phyloP scores from a whole-genome alignment of 805 yeast species.

The Scheffersomyces lignosus region DNA sequence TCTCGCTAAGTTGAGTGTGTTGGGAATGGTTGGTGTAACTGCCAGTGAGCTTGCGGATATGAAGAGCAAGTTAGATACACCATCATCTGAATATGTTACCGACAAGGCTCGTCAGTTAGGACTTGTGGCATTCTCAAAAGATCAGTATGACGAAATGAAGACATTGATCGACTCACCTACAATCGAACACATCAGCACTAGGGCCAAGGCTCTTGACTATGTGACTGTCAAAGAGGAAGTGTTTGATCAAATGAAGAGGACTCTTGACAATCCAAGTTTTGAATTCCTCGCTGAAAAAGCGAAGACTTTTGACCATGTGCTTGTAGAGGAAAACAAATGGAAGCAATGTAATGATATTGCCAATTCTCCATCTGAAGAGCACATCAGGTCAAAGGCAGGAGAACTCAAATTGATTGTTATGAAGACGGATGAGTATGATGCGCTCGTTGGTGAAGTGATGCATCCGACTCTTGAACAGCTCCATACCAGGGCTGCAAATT shows the following conservation, averaged over 20 bases:
- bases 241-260: constrained; percentile 10
- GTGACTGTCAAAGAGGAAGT: constrained; percentile 7
- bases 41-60: constrained; percentile 11
- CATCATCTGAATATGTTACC: constrained; percentile 29
- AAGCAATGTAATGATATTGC: not conserved
- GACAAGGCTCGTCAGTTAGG: constrained; percentile 30
- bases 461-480: constrained; percentile 6
- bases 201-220: constrained; percentile 7
- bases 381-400: constrained; percentile 9
- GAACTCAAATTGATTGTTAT: constrained; percentile 12
- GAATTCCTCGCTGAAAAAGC: constrained; percentile 10
- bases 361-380: constrained; percentile 12
- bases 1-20: not conserved
- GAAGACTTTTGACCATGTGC: constrained; percentile 14
- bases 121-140: constrained; percentile 8
- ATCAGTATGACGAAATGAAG: constrained; percentile 11
- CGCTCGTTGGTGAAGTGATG: constrained; percentile 3
- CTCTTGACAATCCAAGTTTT: constrained; percentile 19
- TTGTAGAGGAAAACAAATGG: constrained; percentile 7
- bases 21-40: not conserved
- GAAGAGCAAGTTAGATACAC: constrained; percentile 15
- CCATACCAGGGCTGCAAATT: not conserved
- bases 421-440: constrained; percentile 3
- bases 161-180: constrained; percentile 9
- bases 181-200: constrained; percentile 7